Evolutionary conservation across 805 yeast genomes (phyloP), one percentile per base, ranked within the genome.

Genomic region (Saturnispora quitensis): DNA sequence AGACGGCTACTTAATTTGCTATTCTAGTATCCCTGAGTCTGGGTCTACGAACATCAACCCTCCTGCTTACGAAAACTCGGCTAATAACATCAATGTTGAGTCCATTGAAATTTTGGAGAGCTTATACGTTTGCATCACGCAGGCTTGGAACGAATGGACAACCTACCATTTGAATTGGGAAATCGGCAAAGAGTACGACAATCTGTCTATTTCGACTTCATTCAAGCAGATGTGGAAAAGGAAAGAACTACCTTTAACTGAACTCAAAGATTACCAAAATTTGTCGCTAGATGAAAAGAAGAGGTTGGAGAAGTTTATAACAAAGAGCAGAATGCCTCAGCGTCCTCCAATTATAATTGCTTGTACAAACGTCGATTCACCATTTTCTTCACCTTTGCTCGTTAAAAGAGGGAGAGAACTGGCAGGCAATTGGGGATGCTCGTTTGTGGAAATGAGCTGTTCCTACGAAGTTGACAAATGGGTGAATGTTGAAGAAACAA

Each of bases 111-210:
- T 73, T 20, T 60, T 76, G 13, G 64, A 76, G 27, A 68, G 73
- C 1, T 77, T 84, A 53, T 74, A 80, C 56, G 73, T 71, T 4
- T 78, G 86, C 1, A 71, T 85, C 20, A 72, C 73, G 12, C 89
- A 84, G 55, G 91, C 90, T 0, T 85, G 93, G 93, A 73, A 69
- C 34, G 89, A 84, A 59, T 85, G 74, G 60, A 64, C 76, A 50
- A 70, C 72, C 9, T 85, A 78, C 60, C 75, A 76, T 55, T 68
- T 66, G 24, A 70, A 71, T 34, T 81, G 88, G 84, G 75, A 79
- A 47, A 69, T 70, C 42, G 88, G 89, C 3, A 72, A 78, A 59
- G 93, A 85, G 62, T 76, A 77, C 40, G 93, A 85, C 60, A 72
- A 81, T 0, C 82, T 79, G 58, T 80, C 86, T 0, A 58, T 85